Base-by-base conservation (phyloP, 2,329 filamentous ascomycete genomes). In the Epichloe gansuensis region DNA sequence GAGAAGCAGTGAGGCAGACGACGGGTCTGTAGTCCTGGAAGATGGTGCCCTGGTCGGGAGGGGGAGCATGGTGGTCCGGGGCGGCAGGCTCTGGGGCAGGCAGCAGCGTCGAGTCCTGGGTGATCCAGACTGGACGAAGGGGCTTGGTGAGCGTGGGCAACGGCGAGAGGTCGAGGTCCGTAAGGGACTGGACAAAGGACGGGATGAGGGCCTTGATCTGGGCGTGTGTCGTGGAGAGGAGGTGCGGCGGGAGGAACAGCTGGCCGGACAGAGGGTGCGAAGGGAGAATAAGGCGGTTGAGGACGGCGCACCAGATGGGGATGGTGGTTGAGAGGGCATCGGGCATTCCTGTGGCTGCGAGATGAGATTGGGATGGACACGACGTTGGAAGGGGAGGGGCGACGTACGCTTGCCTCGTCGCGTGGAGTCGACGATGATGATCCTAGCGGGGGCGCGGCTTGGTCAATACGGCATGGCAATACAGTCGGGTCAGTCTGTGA, bases 311-410 rank as follows among this genome's bases (percentile, higher is more conserved):
- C 93, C 93, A 98, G 56, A 95, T 87, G 2, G 93, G 91, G 28
- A 97, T 76, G 0, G 93, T 97, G 68, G 95, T 96, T 61, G 86
- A 89, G 17, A 98, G 76, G 15, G 93, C 91, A 70, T 98, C 93
- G 1, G 93, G 91, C 83, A 97, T 95, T 60, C 80, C 83, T 85
- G 57, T 45, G 9, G 17, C 5, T 54, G 38, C 44, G 46, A 35
- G 28, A 12, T 28, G 23, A 48, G 7, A 8, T 23, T 31, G 34
- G 46, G 48, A 35, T 23, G 21, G 11, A 28, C 3, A 9, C 4
- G 6, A 23, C 15, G 47, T 17, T n/a, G 34, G 13, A 6, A 17
- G n/a, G 4, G 25, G 15, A 17, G 12, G 13, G 35, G 38, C 8
- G 31, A 69, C 76, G 60, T 73, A 81, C 86, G 80, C 72, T 97